Evolutionary conservation across 345 rosid genomes (phyloP), one percentile per base, ranked within the genome.

Genomic region (Bruguiera parviflora): DNA sequence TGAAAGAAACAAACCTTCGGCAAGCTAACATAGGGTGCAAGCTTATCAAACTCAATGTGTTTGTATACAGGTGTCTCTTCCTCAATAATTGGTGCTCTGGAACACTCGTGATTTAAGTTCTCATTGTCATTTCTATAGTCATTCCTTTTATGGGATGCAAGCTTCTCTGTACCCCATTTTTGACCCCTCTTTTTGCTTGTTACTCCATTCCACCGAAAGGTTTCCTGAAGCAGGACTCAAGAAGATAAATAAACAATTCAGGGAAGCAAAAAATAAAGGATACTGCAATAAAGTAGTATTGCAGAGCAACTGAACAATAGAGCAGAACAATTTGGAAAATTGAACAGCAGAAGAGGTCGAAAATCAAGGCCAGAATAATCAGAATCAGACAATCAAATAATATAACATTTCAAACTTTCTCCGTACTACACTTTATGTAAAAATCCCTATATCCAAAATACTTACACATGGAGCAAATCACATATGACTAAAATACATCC

Each of bases 181-280:
- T 96, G 96, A 37, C 96, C 96, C 79, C 79, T 92, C 86, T 82
- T 96, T 82, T 96, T 96, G 79, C 91, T 89, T 75, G 84, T 90
- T 75, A 75, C 80, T 71, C 97, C 94, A 75, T 84, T 96, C 99
- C 98, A 92, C 57, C 77, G 80, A 75, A 84, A 83, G 11, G 69
- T 81, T 72, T 86, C 84, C 94, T 90, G 81, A 67, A 35, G 65
- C 64, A 72, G 28, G n/a, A 71, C 64, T 52, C 63, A 66, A 74
- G 59, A 47, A 68, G 59, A 70, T 20, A 27, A 69, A 39, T 71
- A 62, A 58, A 28, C 24, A 52, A 72, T 51, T 6, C 57, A 57
- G 25, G 13, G 61, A 52, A 68, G 61, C 57, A 25, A 63, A 29
- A 24, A 31, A 24, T n/a, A 56, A 56, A 51, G 22, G 32, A 20